A percentile compares a stretch with the other conserved stretches of the same genome.
Evolutionary conservation across 805 yeast species (phyloP).

Genomic region (Metschnikowia kofuensis): DNA sequence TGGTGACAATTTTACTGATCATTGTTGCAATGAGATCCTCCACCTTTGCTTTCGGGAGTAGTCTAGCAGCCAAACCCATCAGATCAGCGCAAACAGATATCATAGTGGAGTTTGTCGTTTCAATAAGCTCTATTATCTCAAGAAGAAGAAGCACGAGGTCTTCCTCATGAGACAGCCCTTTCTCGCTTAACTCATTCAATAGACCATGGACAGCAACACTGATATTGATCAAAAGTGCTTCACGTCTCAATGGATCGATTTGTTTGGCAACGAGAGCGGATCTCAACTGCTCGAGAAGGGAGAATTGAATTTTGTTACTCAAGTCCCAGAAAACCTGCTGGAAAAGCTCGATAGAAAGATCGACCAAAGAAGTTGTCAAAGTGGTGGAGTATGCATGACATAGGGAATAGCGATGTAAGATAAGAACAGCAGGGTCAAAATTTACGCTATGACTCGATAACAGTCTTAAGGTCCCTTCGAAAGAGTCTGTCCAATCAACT

Average conservation of each 20-base stretch:
- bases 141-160: slow-evolving; percentile 43
- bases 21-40: slow-evolving; percentile 27
- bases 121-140: slow-evolving; percentile 49
- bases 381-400: slow-evolving; percentile 24
- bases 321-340: slow-evolving; percentile 67
- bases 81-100: slow-evolving; percentile 53
- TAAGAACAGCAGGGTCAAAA: slow-evolving; percentile 30
- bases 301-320: slow-evolving; percentile 76
- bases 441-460: slow-evolving; percentile 28
- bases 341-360: slow-evolving; percentile 74
- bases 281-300: slow-evolving; percentile 79
- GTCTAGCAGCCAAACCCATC: slow-evolving; percentile 46
- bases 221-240: slow-evolving; percentile 59
- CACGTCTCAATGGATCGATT: slow-evolving; percentile 30
- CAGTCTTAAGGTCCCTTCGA: slow-evolving; percentile 25
- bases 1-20: slow-evolving; percentile 65
- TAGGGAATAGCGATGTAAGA: slow-evolving; percentile 26
- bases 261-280: slow-evolving; percentile 42
- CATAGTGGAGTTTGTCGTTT: slow-evolving; percentile 37
- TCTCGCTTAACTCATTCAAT: slow-evolving; percentile 23
- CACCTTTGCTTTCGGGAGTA: slow-evolving; percentile 19
- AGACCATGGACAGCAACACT: slow-evolving; percentile 62
- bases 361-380: slow-evolving; percentile 50
- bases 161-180: slow-evolving; percentile 22
- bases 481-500: slow-evolving; percentile 28